Percentiles rank a stretch among this genome's conserved stretches.
phyloP scores from a whole-genome alignment of 78 protist species.

The Tieghemostelium lacteum region DNA sequence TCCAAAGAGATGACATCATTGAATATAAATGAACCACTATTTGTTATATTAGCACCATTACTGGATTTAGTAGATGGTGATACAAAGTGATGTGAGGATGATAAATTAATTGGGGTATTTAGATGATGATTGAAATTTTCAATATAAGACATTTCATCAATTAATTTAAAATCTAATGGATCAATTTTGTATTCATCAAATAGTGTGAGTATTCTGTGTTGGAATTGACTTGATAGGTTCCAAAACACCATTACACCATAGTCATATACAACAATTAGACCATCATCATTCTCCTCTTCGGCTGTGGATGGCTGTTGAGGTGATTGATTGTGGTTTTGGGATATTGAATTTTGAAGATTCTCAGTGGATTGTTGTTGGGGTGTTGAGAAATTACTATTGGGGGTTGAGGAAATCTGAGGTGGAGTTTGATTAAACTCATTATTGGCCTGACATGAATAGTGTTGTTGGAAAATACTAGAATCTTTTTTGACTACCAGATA shows the following conservation, averaged over 20 bases:
- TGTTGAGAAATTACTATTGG: neutral
- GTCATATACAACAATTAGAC: slow-evolving; percentile 24
- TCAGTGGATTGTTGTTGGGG: too few relatives aligned
- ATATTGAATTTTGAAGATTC: neutral
- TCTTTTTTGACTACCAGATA: slow-evolving; percentile 3
- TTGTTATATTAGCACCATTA: neutral
- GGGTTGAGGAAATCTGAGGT: neutral
- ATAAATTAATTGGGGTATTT: neutral
- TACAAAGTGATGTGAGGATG: neutral
- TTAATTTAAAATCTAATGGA: slow-evolving; percentile 7
- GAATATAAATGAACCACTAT: neutral
- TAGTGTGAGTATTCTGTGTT: neutral
- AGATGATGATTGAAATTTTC: neutral
- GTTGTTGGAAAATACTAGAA: neutral
- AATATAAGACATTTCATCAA: slow-evolving; percentile 52
- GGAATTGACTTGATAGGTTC: slow-evolving; percentile 6
- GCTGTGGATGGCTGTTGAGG: neutral
- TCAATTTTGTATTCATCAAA: slow-evolving; percentile 1
- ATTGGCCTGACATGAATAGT: neutral
- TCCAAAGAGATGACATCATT: slow-evolving; percentile 26
- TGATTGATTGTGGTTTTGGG: neutral
- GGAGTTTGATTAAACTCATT: neutral
- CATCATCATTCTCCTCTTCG: slow-evolving; percentile 4
- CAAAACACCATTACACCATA: slow-evolving; percentile 52
- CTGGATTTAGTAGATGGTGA: too few relatives aligned